Evolutionary conservation across 78 protist species (phyloP).

Genomic region (Tieghemostelium lacteum): DNA sequence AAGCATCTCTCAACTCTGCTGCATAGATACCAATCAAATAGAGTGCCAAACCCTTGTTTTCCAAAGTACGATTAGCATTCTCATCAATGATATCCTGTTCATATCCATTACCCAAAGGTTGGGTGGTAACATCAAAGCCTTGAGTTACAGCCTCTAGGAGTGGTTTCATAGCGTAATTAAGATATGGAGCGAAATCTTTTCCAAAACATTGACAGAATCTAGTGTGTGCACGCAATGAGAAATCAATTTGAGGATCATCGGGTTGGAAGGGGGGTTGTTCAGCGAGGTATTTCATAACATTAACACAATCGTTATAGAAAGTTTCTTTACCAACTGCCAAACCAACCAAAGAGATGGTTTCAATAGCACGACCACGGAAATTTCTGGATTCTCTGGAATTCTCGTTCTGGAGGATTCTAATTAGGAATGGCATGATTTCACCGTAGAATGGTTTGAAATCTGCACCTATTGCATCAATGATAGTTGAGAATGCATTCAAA

Average conservation of each 20-base stretch:
- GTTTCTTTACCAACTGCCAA: conserved; percentile 92
- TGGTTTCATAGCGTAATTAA: conserved; percentile 84
- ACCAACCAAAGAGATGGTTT: conserved; percentile 92
- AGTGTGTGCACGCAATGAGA: conserved; percentile 89
- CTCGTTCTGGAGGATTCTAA: conserved; percentile 51
- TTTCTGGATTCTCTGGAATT: conserved; percentile 20
- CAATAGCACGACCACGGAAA: conserved; percentile 94
- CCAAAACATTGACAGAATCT: conserved; percentile 90
- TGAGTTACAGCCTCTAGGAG: conserved; percentile 73
- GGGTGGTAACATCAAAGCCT: conserved; percentile 37
- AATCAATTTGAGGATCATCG: conserved; percentile 92
- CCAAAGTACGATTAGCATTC: conserved; percentile 37
- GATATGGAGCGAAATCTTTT: conserved; percentile 90
- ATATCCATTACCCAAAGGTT: not conserved
- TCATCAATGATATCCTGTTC: conserved; percentile 24
- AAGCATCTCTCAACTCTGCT: conserved; percentile 51
- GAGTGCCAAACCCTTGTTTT: conserved; percentile 89
- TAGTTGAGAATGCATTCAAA: conserved; percentile 60
- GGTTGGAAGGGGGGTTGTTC: conserved; percentile 54
- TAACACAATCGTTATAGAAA: conserved; percentile 80
- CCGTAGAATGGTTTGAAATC: conserved; percentile 83
- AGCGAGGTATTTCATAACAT: conserved; percentile 83
- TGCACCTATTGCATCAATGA: conserved; percentile 56
- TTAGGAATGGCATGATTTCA: conserved; percentile 86
- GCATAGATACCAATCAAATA: conserved; percentile 82